phyloP scores from a whole-genome alignment of 768 basidiomycete genomes.

The Suillus weaverae region DNA sequence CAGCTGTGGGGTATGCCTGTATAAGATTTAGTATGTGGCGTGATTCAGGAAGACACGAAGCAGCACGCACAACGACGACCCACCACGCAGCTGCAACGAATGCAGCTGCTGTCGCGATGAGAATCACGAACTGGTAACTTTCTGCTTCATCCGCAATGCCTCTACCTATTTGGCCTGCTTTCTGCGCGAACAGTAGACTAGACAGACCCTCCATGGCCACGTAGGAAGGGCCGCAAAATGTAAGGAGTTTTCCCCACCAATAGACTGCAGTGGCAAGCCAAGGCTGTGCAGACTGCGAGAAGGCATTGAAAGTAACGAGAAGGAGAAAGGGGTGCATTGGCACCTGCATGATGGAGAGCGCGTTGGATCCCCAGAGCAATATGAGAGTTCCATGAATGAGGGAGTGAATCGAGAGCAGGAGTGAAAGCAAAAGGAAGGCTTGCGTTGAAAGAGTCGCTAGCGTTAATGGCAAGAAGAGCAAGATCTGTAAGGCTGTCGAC shows the following conservation, averaged over 20 bases:
- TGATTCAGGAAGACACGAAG: neutral
- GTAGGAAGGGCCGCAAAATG: constrained; percentile 73
- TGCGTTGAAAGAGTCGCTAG: constrained; percentile 77
- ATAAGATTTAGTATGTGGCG: neutral
- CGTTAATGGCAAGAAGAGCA: constrained; percentile 82
- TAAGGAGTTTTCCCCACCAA: constrained; percentile 74
- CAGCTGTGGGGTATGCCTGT: constrained; percentile 80
- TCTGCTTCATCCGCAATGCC: constrained; percentile 72
- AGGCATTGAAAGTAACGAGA: constrained; percentile 84
- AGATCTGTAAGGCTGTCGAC: constrained; percentile 76
- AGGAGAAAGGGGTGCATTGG: constrained; percentile 87
- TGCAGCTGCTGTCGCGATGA: constrained; percentile 74
- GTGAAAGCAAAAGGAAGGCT: constrained; percentile 79
- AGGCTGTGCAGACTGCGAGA: constrained; percentile 63
- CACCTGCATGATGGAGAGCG: constrained; percentile 76
- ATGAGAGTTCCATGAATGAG: constrained; percentile 81
- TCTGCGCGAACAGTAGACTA: constrained; percentile 79
- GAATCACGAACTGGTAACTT: constrained; percentile 70
- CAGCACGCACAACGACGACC: constrained; percentile 70
- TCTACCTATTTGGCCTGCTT: constrained; percentile 75
- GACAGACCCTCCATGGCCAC: constrained; percentile 84
- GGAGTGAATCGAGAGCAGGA: constrained; percentile 73
- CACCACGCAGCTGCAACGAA: constrained; percentile 86
- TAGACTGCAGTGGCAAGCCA: constrained; percentile 55
- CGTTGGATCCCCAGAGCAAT: constrained; percentile 68